Base-by-base conservation (phyloP, 345 rosid species). In the Erysimum cheiranthoides region DNA sequence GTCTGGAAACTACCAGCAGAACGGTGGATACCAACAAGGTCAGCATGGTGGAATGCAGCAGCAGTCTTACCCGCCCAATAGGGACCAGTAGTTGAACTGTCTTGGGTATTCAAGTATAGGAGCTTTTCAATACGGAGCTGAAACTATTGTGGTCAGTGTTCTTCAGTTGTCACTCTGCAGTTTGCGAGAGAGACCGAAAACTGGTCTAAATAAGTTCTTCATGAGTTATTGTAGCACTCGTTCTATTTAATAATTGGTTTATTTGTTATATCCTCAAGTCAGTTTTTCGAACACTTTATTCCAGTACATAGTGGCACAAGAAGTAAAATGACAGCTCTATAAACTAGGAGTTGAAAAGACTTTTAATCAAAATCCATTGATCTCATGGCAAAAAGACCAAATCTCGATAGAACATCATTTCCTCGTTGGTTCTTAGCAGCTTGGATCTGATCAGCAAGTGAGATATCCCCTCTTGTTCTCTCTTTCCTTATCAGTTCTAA, bases 381-480 rank as follows among this genome's bases (percentile, higher is more conserved):
- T 27, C 27, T 51, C 68, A 77, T 63, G 17, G 73, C 80, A 70
- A 58, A 71, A 59, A 71, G 35, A 51, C 69, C 73, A 59, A 63
- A 32, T 42, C 73, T 72, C 10, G 63, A 30, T 18, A 77, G 40
- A 50, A 14, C 11, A 65, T 58, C 68, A 32, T 21, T 76, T 65
- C 77, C 77, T 81, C 85, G 77, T 81, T 38, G 88, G 63, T 39
- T 88, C 68, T 85, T 91, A 59, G 96, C 94, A 0, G 88, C 93
- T 74, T 25, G 85, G 74, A 93, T 91, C 87, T 91, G 93, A 45
- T 94, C 97, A 8, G 96, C 97, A 34, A 94, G 89, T 13, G 96
- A 86, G 73, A 81, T 76, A 69, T 82, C 80, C 38, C 79, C 85
- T 58, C 57, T 80, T 73, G 72, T 77, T 71, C 85, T 87, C 70